Conservation (phyloP, 1,284 basidiomycete species). For the Apiotrichum brassicae region DNA sequence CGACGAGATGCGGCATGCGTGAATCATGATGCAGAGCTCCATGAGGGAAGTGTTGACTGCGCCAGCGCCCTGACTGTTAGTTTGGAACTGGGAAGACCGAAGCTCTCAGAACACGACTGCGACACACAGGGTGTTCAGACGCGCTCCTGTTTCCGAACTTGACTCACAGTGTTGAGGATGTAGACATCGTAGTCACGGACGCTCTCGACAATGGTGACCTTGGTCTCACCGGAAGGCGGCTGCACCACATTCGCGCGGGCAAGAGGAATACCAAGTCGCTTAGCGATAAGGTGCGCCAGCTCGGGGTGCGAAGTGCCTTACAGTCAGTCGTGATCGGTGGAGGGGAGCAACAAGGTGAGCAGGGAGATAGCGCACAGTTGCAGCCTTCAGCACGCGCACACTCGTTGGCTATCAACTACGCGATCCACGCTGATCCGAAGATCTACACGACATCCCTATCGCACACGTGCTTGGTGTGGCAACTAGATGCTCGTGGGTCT, state of each 20-base stretch:
- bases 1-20: conserved; percentile 96
- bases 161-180: conserved; percentile 79
- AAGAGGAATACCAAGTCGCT: conserved; percentile 77
- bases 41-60: conserved; percentile 79
- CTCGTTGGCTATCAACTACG: too few species aligned
- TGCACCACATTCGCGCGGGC: conserved; percentile 76
- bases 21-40: conserved; percentile 99
- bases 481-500: too few species aligned
- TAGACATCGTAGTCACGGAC: conserved; percentile 99
- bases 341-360: too few species aligned
- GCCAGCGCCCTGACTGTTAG: conserved; percentile 36
- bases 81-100: too few species aligned
- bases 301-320: conserved; percentile 91
- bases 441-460: too few species aligned
- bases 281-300: conserved; percentile 86
- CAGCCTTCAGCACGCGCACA: too few species aligned
- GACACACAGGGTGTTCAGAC: too few species aligned
- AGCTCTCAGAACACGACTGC: too few species aligned
- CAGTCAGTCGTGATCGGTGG: neutral
- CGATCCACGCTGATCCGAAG: too few species aligned
- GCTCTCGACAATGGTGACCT: conserved; percentile 86
- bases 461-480: too few species aligned
- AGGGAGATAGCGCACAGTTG: too few species aligned
- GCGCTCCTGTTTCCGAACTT: too few species aligned
- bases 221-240: conserved; percentile 87